Evolutionary conservation across 768 basidiomycete genomes (phyloP), one percentile per base, ranked within the genome.

Genomic region (Pholiota microspora): DNA sequence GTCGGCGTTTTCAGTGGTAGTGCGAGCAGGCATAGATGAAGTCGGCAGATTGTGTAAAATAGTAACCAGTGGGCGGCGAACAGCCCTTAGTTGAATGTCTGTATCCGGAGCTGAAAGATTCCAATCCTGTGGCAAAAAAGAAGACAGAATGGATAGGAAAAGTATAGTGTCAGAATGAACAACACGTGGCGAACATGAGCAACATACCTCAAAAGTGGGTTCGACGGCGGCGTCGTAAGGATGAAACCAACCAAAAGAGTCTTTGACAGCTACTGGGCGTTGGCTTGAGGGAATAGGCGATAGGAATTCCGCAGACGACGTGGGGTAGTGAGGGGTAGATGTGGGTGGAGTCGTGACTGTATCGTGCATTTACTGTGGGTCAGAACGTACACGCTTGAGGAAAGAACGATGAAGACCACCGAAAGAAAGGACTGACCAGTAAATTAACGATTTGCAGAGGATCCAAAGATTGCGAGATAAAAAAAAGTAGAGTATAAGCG

Each of bases 331-430:
- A 56, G 67, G 62, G 54, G 73, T 74, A 74, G 80, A 71, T 62
- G 69, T 59, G 51, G 68, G 62, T 64, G 69, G 64, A 59, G 70
- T 77, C 77, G 82, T 78, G 73, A 85, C 82, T 77, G 80, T 77
- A 74, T 81, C 78, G 80, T 81, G 82, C 85, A 88, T 88, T 80
- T 80, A 81, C 80, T 72, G 68, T 64, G 63, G 67, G 66, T 62
- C 63, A 66, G 63, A 69, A 61, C 51, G 59, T 58, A 54, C 49
- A 54, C 47, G 53, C 42, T 64, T 68, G 57, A 67, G 67, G 62
- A 56, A 42, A 42, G 55, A 62, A 50, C 36, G 58, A 56, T 54
- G 48, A 51, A 53, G 60, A 47, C 58, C 35, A 29, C 46, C 40
- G 35, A 42, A 40, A 46, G 54, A 54, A 36, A 56, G 54, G 54